Percentiles rank a stretch among this genome's conserved stretches.
Conservation (phyloP, 75 land plant genomes). For the Pseudotsuga menziesii region DNA sequence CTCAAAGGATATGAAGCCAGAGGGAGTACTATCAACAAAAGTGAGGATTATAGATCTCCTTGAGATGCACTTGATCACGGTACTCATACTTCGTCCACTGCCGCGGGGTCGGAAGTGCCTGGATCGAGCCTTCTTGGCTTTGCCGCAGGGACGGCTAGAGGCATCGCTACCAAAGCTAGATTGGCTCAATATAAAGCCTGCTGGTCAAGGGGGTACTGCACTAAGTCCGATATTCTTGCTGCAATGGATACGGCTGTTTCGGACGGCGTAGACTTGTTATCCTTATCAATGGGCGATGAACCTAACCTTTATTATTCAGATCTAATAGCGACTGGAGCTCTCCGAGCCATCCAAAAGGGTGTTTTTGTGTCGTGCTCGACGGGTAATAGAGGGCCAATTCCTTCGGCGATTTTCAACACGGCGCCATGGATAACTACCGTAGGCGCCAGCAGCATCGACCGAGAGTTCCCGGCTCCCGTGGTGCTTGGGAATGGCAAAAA, state of each 20-base stretch:
- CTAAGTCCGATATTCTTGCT: too few species aligned
- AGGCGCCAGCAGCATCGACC: slow-evolving; percentile 61
- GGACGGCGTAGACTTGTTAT: slow-evolving; percentile 61
- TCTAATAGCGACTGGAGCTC: slow-evolving; percentile 44
- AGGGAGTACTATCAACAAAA: slow-evolving; percentile 37
- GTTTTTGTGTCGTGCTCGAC: slow-evolving; percentile 61
- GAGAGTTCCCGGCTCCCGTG: slow-evolving; percentile 69
- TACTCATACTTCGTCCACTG: slow-evolving; percentile 75
- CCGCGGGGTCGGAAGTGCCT: slow-evolving; percentile 51
- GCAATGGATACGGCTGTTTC: slow-evolving; percentile 27
- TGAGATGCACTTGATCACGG: slow-evolving; percentile 92
- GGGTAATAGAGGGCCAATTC: slow-evolving; percentile 61
- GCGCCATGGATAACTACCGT: slow-evolving; percentile 81
- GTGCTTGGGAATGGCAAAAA: slow-evolving; percentile 24
- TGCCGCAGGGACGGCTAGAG: slow-evolving; percentile 67
- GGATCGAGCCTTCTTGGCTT: slow-evolving; percentile 57
- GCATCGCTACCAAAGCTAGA: slow-evolving; percentile 77
- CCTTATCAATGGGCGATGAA: slow-evolving; percentile 60
- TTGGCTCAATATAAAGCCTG: slow-evolving; percentile 22
- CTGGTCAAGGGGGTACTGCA: too few species aligned
- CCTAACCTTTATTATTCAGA: slow-evolving; percentile 40
- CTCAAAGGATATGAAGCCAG: slow-evolving; percentile 74
- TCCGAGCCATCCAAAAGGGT: slow-evolving; percentile 42
- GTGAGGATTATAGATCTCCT: slow-evolving; percentile 65
- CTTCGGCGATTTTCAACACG: slow-evolving; percentile 44